Base-by-base conservation (phyloP, 495 filamentous ascomycete species). In the Cudoniella acicularis region DNA sequence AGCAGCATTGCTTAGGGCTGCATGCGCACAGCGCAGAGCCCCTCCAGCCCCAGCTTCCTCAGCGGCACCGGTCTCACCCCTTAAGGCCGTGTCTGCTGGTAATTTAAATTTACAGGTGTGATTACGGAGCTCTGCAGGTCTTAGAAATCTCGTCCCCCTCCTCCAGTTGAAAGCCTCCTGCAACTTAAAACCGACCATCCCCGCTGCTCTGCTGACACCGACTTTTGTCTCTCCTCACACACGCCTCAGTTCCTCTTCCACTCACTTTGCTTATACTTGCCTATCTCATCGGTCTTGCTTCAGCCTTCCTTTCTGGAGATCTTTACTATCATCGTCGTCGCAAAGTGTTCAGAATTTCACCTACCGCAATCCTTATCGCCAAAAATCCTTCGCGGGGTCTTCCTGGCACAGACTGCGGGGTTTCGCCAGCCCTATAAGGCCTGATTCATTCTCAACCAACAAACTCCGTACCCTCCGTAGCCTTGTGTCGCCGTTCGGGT, bases 131-230 rank as follows among this genome's bases (percentile, higher is more conserved):
- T 36, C 30, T 36, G 30, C 30, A 36, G 30, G 30, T 36, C 30
- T n/a, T n/a, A 36, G 30, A 36, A 36, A 36, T 46, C 43, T 46
- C 13, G 17, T 46, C 18, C 4, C 13, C 43, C 43, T 17, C 43
- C 22, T 50, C 20, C 48, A 24, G 4, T 13, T 21, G 9, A 9
- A 20, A 10, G 10, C 8, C 45, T n/a, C 43, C 11, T 9, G 26
- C 27, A 49, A 47, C 45, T 64, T 61, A 61, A 64, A 64, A 40
- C 49, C 26, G 49, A 54, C 57, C 57, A 60, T 64, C 46, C 62
- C 62, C 57, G 26, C 61, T 60, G 50, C 57, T 64, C 57, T 61
- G 62, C 62, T 64, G 57, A 64, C 62, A 54, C 49, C 54, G 36
- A 46, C 53, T 20, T 55, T 59, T 56, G 1, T 17, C 47, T 43